Percentiles rank a stretch among this genome's conserved stretches.
These are phyloP conservation scores for Aspergillus piperis DNA, from an alignment of 2,329 filamentous ascomycete species.

Conservation along the genomic window DNA sequence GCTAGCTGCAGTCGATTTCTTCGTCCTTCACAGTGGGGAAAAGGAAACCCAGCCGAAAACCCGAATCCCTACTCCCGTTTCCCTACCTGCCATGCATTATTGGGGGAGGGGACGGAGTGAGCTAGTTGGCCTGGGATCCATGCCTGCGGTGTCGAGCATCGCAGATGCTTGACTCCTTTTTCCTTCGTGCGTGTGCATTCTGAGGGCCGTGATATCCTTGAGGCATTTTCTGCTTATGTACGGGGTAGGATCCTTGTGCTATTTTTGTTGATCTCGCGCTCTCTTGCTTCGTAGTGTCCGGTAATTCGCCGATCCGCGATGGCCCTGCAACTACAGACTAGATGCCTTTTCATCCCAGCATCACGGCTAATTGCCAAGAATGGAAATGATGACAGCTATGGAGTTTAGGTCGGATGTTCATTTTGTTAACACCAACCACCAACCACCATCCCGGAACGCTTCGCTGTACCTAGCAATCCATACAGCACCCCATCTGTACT, in stretches of 20 bases:
- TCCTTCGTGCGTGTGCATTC: not conserved
- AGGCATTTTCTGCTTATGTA: slow-evolving; percentile 1
- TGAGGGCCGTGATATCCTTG: not conserved
- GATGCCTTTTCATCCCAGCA: not conserved
- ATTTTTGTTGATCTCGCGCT: not conserved
- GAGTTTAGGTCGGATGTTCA: not conserved
- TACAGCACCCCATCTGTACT: not conserved
- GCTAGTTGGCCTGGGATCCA: not conserved
- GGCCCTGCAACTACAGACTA: not conserved
- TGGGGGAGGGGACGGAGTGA: not conserved
- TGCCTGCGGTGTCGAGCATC: not conserved
- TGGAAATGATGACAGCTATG: not conserved
- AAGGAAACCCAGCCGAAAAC: not conserved
- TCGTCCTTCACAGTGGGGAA: not conserved
- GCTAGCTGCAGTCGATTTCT: not conserved
- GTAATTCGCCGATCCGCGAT: not conserved
- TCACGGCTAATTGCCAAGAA: not conserved
- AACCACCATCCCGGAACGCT: not conserved
- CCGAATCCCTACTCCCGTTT: not conserved
- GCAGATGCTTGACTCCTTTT: not conserved
- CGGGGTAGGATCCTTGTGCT: not conserved
- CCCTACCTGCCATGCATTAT: not conserved
- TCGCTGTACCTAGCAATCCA: not conserved
- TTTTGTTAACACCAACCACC: not conserved
- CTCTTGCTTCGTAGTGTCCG: not conserved